A percentile compares a stretch with the other conserved stretches of the same genome.
phyloP scores from a whole-genome alignment of 768 basidiomycete species.

The Lentinula sp. region DNA sequence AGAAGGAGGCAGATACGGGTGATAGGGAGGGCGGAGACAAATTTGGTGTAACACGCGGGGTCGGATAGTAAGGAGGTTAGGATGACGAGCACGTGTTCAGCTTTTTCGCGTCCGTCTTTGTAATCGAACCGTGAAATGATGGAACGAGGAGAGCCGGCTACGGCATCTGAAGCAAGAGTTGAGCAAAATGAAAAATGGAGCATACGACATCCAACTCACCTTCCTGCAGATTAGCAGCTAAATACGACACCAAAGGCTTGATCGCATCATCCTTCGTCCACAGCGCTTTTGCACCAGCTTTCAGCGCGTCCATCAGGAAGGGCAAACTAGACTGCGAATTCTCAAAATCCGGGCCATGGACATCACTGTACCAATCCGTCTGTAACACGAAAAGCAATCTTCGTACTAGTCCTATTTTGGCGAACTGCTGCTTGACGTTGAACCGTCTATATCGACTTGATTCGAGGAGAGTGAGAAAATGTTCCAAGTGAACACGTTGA shows the following conservation, averaged over 20 bases:
- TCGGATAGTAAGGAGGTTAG: constrained; percentile 58
- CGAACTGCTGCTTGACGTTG: constrained; percentile 69
- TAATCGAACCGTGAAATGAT: constrained; percentile 51
- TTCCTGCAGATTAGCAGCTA: constrained; percentile 74
- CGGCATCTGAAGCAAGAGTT: background rate
- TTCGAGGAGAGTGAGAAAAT: constrained; percentile 70
- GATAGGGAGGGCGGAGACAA: constrained; percentile 68
- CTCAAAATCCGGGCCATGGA: too few species aligned
- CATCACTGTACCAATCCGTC: constrained; percentile 51
- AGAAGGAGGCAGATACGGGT: constrained; percentile 76
- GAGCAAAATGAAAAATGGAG: background rate
- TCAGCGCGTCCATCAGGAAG: constrained; percentile 54
- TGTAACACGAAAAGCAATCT: constrained; percentile 80
- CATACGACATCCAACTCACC: constrained; percentile 30
- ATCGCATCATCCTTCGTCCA: constrained; percentile 71
- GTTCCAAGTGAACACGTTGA: constrained; percentile 74
- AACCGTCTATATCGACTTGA: constrained; percentile 72
- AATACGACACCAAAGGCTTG: constrained; percentile 81
- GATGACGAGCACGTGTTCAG: constrained; percentile 60
- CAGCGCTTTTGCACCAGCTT: constrained; percentile 52
- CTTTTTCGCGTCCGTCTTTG: constrained; percentile 46
- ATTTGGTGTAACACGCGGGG: constrained; percentile 57
- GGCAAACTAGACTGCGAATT: constrained; percentile 31
- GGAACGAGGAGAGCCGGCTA: constrained; percentile 46
- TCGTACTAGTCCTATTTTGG: constrained; percentile 65